Conservation (phyloP, 768 basidiomycete genomes). For the Lactarius akahatsu region DNA sequence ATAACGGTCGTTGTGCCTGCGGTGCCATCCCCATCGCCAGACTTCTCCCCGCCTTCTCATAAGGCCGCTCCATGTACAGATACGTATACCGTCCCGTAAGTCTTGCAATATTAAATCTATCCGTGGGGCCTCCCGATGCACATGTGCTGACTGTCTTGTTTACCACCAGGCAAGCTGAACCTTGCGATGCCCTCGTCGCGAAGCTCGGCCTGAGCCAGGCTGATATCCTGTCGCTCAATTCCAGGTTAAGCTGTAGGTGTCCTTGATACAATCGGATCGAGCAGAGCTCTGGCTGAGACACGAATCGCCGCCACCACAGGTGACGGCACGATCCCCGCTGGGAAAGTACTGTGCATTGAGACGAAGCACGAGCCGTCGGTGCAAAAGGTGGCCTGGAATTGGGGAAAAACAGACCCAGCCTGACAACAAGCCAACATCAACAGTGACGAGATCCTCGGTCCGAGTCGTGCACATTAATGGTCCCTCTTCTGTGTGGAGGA, state of each 20-base stretch:
- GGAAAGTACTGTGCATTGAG: neutral
- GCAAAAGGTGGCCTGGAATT: neutral
- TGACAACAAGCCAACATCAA: neutral
- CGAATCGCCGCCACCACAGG: neutral
- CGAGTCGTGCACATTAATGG: neutral
- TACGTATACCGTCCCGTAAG: neutral
- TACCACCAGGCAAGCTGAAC: neutral
- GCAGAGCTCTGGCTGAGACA: neutral
- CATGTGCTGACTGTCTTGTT: neutral
- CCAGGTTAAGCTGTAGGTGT: conserved; percentile 5
- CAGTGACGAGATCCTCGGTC: neutral
- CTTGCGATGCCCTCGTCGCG: conserved; percentile 1
- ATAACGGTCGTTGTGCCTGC: no score
- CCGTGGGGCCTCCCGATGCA: neutral
- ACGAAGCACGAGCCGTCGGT: no score
- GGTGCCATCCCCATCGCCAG: neutral
- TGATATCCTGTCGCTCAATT: conserved; percentile 1
- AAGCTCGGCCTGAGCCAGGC: neutral
- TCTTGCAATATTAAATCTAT: neutral
- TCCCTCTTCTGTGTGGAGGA: neutral
- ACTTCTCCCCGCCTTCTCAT: no score
- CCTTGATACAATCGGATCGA: neutral
- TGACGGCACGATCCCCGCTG: neutral
- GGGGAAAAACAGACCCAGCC: neutral
- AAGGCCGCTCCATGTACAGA: neutral